Evolutionary conservation across 139 green algal species (phyloP).

Genomic region (Ostreobium quekettii): DNA sequence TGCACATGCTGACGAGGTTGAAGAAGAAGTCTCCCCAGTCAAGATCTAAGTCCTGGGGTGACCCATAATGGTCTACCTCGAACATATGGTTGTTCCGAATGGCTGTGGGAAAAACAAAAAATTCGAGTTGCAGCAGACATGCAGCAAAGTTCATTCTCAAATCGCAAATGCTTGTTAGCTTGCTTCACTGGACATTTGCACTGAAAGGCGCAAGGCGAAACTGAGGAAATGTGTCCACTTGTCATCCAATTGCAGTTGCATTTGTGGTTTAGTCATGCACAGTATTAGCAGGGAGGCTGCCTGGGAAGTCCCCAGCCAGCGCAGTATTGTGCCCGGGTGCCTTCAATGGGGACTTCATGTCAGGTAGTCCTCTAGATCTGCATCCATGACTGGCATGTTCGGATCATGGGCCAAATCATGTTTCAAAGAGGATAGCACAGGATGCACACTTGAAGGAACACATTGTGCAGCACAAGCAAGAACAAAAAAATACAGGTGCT

Average conservation of each 20-base stretch:
- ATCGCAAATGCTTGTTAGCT: background rate
- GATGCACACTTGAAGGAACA: too few species aligned
- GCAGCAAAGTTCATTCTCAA: background rate
- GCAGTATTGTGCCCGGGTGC: too few species aligned
- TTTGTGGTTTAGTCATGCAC: too few species aligned
- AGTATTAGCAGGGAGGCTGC: background rate
- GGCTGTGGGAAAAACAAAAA: slow-evolving; percentile 15
- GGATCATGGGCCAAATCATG: too few species aligned
- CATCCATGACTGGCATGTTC: too few species aligned
- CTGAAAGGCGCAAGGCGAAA: background rate
- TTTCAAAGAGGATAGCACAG: too few species aligned
- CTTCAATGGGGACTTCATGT: too few species aligned
- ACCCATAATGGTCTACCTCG: slow-evolving; percentile 16
- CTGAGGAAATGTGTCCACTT: background rate
- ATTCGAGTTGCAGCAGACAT: background rate
- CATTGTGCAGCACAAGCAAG: too few species aligned
- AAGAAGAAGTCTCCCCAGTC: slow-evolving; percentile 57
- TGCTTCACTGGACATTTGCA: background rate
- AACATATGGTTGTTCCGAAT: slow-evolving; percentile 21
- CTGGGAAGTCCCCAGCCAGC: background rate
- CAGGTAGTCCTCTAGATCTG: too few species aligned
- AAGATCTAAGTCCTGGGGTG: slow-evolving; percentile 29
- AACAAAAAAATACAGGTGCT: too few species aligned
- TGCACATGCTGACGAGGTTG: slow-evolving; percentile 55
- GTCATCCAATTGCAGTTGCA: background rate